Conservation (phyloP, 768 basidiomycete species). For the Trametes cubensis region DNA sequence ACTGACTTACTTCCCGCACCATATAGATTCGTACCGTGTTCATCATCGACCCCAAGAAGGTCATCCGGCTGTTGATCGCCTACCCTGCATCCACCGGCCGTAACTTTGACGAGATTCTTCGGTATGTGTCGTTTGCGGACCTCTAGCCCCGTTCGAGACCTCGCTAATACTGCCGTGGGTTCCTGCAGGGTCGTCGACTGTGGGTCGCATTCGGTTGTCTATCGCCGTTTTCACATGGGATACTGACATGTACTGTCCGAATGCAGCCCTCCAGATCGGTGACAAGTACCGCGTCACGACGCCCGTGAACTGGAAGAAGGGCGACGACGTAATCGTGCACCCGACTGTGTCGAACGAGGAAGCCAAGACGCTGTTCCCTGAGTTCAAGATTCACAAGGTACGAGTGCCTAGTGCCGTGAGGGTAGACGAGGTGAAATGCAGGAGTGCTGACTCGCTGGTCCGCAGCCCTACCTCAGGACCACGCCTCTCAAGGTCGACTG, state of each 20-base stretch:
- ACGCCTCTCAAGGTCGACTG: slow-evolving; percentile 51
- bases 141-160: background rate
- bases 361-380: slow-evolving; percentile 89
- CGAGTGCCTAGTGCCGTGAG: slow-evolving; percentile 22
- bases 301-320: slow-evolving; percentile 94
- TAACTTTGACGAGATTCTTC: slow-evolving; percentile 79
- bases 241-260: background rate
- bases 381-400: slow-evolving; percentile 79
- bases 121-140: slow-evolving; percentile 37
- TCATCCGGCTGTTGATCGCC: slow-evolving; percentile 84
- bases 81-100: slow-evolving; percentile 97
- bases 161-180: background rate
- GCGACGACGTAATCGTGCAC: slow-evolving; percentile 93
- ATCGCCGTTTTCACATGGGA: background rate
- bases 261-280: slow-evolving; percentile 80
- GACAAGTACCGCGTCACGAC: slow-evolving; percentile 85
- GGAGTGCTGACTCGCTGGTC: background rate
- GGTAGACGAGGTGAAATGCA: background rate
- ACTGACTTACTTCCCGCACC: background rate
- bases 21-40: slow-evolving; percentile 91
- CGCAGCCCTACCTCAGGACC: slow-evolving; percentile 86
- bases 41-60: slow-evolving; percentile 95
- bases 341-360: slow-evolving; percentile 82
- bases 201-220: slow-evolving; percentile 26
- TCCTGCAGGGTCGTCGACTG: slow-evolving; percentile 71